phyloP scores from a whole-genome alignment of 768 basidiomycete species.

The Suillus brevipes region DNA sequence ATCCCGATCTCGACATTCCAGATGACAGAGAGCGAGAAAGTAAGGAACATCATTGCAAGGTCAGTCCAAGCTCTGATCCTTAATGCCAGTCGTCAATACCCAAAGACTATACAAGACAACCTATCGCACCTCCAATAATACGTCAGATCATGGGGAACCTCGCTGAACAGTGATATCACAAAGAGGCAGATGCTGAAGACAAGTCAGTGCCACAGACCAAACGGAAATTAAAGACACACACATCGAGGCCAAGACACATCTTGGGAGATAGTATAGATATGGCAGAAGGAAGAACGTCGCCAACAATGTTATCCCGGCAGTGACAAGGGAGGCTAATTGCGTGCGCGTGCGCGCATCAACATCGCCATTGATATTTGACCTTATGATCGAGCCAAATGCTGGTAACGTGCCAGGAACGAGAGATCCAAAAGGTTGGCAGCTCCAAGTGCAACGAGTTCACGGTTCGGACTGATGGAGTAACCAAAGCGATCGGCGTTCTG shows the following conservation, averaged over 20 bases:
- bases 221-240: conserved; percentile 39
- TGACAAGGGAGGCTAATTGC: conserved; percentile 85
- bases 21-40: conserved; percentile 83
- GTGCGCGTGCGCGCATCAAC: conserved; percentile 86
- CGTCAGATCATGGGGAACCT: conserved; percentile 82
- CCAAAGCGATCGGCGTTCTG: conserved; percentile 85
- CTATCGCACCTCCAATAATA: conserved; percentile 76
- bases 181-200: conserved; percentile 72
- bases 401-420: conserved; percentile 89
- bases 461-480: conserved; percentile 88
- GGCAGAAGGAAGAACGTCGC: conserved; percentile 91
- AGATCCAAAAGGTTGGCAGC: conserved; percentile 75
- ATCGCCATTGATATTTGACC: conserved; percentile 88
- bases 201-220: conserved; percentile 15
- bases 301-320: conserved; percentile 71
- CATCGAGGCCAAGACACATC: conserved; percentile 88
- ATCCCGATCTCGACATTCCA: conserved; percentile 94
- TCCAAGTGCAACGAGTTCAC: conserved; percentile 90
- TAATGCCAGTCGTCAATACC: conserved; percentile 7
- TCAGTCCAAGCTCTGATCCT: conserved; percentile 96
- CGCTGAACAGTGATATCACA: conserved; percentile 79
- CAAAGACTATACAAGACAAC: neutral
- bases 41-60: conserved; percentile 80
- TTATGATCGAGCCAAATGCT: conserved; percentile 90
- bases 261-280: conserved; percentile 83